These are phyloP conservation scores for Lactuca saligna DNA, from an alignment of 129 eudicot genomes.

Conservation along the genomic window DNA sequence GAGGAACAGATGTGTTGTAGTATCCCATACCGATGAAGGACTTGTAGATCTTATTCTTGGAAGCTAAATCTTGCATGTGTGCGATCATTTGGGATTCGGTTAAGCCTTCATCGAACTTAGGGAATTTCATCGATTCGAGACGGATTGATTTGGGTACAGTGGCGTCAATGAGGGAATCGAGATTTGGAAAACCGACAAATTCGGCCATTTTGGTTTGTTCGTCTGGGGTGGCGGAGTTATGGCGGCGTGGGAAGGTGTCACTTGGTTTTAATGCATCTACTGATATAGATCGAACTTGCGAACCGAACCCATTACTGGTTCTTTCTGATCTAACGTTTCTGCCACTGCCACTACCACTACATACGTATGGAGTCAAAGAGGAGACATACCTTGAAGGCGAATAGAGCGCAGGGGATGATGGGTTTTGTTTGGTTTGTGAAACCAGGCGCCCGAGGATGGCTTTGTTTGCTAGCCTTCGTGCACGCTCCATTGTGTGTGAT, in stretches of 20 bases:
- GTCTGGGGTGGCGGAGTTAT: conserved; percentile 87
- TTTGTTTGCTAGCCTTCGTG: conserved; percentile 66
- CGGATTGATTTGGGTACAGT: conserved; percentile 91
- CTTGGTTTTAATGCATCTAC: conserved; percentile 81
- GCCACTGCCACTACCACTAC: conserved; percentile 36
- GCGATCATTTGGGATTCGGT: conserved; percentile 88
- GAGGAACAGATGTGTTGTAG: conserved; percentile 80
- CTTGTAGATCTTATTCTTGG: conserved; percentile 72
- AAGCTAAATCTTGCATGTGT: conserved; percentile 79
- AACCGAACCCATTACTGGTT: conserved; percentile 24
- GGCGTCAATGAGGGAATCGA: conserved; percentile 76
- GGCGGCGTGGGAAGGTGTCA: conserved; percentile 90
- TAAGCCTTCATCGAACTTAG: conserved; percentile 74
- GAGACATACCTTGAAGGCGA: conserved; percentile 71
- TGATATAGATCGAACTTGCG: conserved; percentile 63
- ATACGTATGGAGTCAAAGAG: conserved; percentile 50
- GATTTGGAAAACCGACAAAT: conserved; percentile 55
- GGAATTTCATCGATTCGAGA: conserved; percentile 56
- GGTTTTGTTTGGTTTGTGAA: conserved; percentile 54
- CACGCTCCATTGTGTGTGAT: conserved; percentile 68
- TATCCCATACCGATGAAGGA: conserved; percentile 95
- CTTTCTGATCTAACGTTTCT: conserved; percentile 21
- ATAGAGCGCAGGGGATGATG: conserved; percentile 39
- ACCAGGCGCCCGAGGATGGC: conserved; percentile 64
- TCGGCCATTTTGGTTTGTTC: conserved; percentile 83